Conservation (phyloP, 164 flowering plant species). For the Platanus orientalis region DNA sequence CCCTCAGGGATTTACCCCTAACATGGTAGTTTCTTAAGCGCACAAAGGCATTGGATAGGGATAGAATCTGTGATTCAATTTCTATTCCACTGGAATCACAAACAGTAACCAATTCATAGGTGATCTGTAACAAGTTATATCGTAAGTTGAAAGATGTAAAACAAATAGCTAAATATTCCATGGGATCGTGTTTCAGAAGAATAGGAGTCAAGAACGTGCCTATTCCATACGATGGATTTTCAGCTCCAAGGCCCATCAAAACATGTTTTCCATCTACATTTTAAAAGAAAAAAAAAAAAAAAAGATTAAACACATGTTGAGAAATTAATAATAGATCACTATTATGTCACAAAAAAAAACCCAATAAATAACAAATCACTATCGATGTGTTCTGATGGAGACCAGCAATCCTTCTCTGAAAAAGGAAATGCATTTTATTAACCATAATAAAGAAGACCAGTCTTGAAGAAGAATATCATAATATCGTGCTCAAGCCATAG, state of each 20-base stretch:
- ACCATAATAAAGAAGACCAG: no score
- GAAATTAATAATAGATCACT: no score
- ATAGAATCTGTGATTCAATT: slow-evolving; percentile 74
- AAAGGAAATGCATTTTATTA: no score
- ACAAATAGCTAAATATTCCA: background rate
- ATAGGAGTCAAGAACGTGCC: background rate
- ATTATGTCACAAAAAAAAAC: no score
- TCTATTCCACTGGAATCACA: slow-evolving; percentile 61
- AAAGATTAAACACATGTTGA: no score
- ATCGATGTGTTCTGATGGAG: no score
- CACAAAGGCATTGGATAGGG: slow-evolving; percentile 36
- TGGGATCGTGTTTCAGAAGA: background rate
- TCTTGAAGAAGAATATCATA: no score
- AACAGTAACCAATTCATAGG: slow-evolving; percentile 44
- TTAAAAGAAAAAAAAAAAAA: no score
- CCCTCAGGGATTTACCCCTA: slow-evolving; percentile 39
- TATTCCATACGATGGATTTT: background rate
- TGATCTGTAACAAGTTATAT: slow-evolving; percentile 45
- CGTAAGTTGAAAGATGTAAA: background rate
- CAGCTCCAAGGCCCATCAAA: background rate
- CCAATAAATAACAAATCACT: no score
- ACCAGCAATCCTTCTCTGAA: no score
- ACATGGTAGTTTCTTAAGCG: slow-evolving; percentile 48
- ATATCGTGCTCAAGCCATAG: no score
- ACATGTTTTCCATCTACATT: no score